These are phyloP conservation scores for Inonotus obliquus DNA, from an alignment of 1,284 basidiomycete genomes.

Conservation along the genomic window DNA sequence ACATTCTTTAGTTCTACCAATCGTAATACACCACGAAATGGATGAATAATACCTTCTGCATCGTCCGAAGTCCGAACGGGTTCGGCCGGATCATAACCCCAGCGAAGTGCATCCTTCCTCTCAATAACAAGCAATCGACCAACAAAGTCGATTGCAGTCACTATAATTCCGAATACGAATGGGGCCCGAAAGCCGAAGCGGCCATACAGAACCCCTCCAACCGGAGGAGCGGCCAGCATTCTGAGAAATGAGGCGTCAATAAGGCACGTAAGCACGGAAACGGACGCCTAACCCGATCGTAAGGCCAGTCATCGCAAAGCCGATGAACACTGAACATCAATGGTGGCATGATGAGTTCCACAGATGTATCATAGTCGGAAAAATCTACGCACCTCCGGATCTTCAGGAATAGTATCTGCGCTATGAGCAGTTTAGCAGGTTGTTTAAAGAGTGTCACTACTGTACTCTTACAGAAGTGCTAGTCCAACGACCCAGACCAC, in stretches of 20 bases:
- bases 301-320: constrained; percentile 66
- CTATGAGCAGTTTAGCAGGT: constrained; percentile 30
- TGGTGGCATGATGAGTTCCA: not conserved
- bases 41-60: constrained; percentile 2
- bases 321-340: constrained; percentile 53
- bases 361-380: not conserved
- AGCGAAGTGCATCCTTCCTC: constrained; percentile 49
- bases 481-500: constrained; percentile 75
- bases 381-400: constrained; percentile 51
- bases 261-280: constrained; percentile 18
- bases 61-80: constrained; percentile 9
- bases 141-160: constrained; percentile 57
- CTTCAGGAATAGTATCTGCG: constrained; percentile 64
- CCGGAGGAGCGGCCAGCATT: constrained; percentile 58
- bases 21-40: no score
- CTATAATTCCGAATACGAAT: constrained; percentile 64
- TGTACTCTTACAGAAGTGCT: constrained; percentile 55
- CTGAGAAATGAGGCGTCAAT: constrained; percentile 24
- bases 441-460: not conserved
- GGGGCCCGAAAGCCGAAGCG: constrained; percentile 70
- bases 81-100: constrained; percentile 44
- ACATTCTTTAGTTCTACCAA: no score
- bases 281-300: constrained; percentile 49
- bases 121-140: constrained; percentile 62
- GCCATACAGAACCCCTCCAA: constrained; percentile 63